These are phyloP conservation scores for Fusarium sambucinum DNA, from an alignment of 2,329 filamentous ascomycete species.

Conservation along the genomic window DNA sequence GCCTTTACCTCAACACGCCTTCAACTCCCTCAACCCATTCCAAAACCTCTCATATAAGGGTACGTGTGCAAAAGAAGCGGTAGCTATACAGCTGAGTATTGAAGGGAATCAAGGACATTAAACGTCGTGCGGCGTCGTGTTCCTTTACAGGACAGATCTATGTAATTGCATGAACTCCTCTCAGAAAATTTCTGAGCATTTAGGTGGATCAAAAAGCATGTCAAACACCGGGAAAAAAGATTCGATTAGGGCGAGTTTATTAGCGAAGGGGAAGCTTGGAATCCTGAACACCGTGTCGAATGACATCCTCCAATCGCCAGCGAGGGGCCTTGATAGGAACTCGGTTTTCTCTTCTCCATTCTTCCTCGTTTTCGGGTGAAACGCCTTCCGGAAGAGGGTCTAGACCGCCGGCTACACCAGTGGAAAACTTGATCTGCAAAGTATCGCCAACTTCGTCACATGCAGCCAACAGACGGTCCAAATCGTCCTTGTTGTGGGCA, in stretches of 20 bases:
- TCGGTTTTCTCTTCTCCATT: slow-evolving; percentile 71
- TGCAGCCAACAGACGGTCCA: slow-evolving; percentile 87
- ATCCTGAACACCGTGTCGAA: slow-evolving; percentile 80
- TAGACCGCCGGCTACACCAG: slow-evolving; percentile 89
- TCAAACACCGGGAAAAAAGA: slow-evolving; percentile 44
- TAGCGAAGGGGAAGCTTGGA: slow-evolving; percentile 79
- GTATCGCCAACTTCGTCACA: slow-evolving; percentile 94
- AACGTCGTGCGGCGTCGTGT: slow-evolving; percentile 41
- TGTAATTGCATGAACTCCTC: slow-evolving; percentile 43
- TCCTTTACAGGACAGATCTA: slow-evolving; percentile 43
- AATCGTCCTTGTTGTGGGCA: slow-evolving; percentile 97
- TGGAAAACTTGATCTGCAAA: slow-evolving; percentile 96
- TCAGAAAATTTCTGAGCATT: slow-evolving; percentile 32
- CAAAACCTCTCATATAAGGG: slow-evolving; percentile 26
- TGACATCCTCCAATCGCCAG: slow-evolving; percentile 87
- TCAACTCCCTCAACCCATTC: slow-evolving; percentile 41
- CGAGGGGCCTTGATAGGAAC: slow-evolving; percentile 80
- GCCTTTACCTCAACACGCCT: slow-evolving; percentile 32
- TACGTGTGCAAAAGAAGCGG: slow-evolving; percentile 22
- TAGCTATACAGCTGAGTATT: slow-evolving; percentile 21
- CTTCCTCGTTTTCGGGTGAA: slow-evolving; percentile 76
- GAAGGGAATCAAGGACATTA: slow-evolving; percentile 33
- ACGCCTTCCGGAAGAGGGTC: slow-evolving; percentile 80
- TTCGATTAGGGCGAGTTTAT: slow-evolving; percentile 39
- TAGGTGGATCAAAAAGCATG: slow-evolving; percentile 33